phyloP scores from a whole-genome alignment of 495 filamentous ascomycete genomes.

The Talaromyces liani region DNA sequence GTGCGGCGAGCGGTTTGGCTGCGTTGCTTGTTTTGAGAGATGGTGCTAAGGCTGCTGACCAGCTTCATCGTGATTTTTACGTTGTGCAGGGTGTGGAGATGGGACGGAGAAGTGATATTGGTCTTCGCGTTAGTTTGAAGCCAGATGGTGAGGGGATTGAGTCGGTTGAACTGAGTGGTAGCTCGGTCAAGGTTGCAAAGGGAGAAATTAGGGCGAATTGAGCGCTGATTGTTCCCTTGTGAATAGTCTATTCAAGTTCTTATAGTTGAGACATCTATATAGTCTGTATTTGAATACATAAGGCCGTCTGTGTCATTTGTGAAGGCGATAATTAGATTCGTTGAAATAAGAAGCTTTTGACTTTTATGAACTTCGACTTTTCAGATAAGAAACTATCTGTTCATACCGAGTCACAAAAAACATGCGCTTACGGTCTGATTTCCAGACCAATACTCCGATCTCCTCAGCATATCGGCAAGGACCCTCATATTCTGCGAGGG shows the following conservation, averaged over 20 bases:
- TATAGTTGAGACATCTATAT: neutral
- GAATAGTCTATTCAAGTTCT: neutral
- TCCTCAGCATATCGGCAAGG: slow-evolving; percentile 76
- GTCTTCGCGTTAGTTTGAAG: slow-evolving; percentile 32
- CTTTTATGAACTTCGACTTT: slow-evolving; percentile 39
- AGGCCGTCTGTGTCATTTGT: neutral
- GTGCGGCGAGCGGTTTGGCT: slow-evolving; percentile 52
- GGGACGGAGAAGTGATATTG: slow-evolving; percentile 59
- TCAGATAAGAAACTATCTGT: slow-evolving; percentile 73
- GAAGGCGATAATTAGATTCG: neutral
- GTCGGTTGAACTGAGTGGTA: slow-evolving; percentile 46
- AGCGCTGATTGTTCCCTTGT: slow-evolving; percentile 7
- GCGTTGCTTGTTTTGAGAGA: slow-evolving; percentile 48
- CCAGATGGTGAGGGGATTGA: slow-evolving; percentile 27
- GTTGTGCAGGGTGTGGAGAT: slow-evolving; percentile 75
- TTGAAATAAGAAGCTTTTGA: too few species aligned
- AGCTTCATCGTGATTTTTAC: slow-evolving; percentile 28
- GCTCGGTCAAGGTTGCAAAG: slow-evolving; percentile 51
- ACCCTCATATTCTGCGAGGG: slow-evolving; percentile 65
- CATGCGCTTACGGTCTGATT: slow-evolving; percentile 63
- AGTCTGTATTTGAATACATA: neutral
- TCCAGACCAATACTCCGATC: slow-evolving; percentile 88
- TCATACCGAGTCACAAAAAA: slow-evolving; percentile 87
- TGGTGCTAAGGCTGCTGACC: slow-evolving; percentile 12
- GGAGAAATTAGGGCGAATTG: slow-evolving; percentile 30